phyloP scores from a whole-genome alignment of 2,329 filamentous ascomycete genomes.

The Trichoderma semiorbis region DNA sequence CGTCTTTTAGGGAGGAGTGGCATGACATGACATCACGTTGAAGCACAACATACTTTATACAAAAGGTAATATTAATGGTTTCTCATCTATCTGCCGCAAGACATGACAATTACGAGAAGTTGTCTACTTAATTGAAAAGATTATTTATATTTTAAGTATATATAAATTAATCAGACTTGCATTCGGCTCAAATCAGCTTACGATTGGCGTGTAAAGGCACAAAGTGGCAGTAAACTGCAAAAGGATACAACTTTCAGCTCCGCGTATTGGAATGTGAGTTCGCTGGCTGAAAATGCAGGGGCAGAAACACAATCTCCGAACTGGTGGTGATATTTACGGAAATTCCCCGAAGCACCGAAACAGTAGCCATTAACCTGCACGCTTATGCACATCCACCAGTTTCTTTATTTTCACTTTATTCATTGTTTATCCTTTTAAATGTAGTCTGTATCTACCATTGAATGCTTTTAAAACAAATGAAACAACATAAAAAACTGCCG shows the following conservation, averaged over 20 bases:
- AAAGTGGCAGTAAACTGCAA: not conserved
- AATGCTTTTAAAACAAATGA: not conserved
- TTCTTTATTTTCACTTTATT: not conserved
- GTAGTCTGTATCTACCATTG: not conserved
- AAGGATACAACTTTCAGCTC: not conserved
- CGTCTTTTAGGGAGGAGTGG: not conserved
- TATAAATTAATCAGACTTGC: not conserved
- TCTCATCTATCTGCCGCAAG: not conserved
- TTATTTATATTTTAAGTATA: no score
- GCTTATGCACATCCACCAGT: not conserved
- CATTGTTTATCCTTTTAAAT: not conserved
- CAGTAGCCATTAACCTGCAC: not conserved
- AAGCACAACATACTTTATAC: not conserved
- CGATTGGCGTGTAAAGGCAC: no score
- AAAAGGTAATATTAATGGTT: not conserved
- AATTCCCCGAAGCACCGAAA: not conserved
- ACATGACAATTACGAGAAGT: not conserved
- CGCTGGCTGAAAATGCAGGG: not conserved
- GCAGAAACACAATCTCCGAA: not conserved
- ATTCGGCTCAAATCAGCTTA: not conserved
- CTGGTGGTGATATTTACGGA: not conserved
- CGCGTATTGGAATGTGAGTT: not conserved
- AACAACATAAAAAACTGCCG: not conserved
- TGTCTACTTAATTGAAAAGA: no score
- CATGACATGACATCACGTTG: constrained; percentile 16